phyloP scores from a whole-genome alignment of 1,284 basidiomycete species.

The Rhizoctonia solani region DNA sequence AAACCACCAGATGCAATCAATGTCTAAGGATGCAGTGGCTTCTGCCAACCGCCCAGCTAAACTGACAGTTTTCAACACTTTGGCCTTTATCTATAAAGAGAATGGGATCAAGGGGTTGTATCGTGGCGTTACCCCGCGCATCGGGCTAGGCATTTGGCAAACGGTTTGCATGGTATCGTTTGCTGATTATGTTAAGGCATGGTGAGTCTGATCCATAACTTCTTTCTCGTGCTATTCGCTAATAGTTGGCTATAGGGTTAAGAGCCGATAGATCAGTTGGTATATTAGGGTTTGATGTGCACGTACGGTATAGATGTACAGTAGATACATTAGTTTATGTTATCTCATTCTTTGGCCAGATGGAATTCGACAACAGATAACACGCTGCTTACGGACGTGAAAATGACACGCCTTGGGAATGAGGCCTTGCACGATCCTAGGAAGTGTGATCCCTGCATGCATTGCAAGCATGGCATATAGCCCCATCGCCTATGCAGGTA shows the following conservation, averaged over 20 bases:
- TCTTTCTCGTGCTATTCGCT: background rate
- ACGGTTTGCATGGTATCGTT: constrained; percentile 98
- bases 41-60: constrained; percentile 82
- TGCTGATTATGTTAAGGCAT: constrained; percentile 90
- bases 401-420: background rate
- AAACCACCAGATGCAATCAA: constrained; percentile 88
- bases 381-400: background rate
- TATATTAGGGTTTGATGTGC: constrained; percentile 7
- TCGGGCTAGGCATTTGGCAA: constrained; percentile 96
- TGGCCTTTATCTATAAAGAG: constrained; percentile 92
- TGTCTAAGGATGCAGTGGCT: constrained; percentile 77
- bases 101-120: constrained; percentile 97
- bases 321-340: constrained; percentile 11
- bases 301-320: constrained; percentile 18
- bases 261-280: constrained; percentile 10
- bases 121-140: constrained; percentile 95
- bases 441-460: background rate
- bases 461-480: background rate
- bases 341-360: background rate
- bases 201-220: constrained; percentile 52
- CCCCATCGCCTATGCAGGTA: constrained; percentile 7
- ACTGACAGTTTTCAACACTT: constrained; percentile 88
- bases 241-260: constrained; percentile 8
- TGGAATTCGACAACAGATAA: background rate
- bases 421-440: background rate